These are phyloP conservation scores for Niveomyces coronatus DNA, from an alignment of 2,329 filamentous ascomycete species.

Conservation along the genomic window DNA sequence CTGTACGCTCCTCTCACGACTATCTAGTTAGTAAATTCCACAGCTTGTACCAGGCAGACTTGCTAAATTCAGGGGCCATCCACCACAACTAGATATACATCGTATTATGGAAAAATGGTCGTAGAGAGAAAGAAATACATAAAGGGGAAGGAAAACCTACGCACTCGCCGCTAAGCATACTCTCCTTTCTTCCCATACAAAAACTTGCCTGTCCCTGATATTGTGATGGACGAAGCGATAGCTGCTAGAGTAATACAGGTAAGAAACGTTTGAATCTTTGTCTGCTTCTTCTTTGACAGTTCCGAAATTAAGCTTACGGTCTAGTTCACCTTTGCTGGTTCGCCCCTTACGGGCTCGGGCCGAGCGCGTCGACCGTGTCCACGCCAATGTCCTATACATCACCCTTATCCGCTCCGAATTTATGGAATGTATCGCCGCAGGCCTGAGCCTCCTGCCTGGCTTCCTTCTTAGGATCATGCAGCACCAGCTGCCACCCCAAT, in stretches of 20 bases:
- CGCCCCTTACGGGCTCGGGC: neutral
- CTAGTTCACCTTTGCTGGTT: conserved; percentile 1
- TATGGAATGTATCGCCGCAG: neutral
- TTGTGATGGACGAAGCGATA: too few relatives aligned
- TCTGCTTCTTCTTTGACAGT: neutral
- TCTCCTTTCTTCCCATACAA: too few relatives aligned
- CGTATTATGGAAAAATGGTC: too few relatives aligned
- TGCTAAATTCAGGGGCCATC: too few relatives aligned
- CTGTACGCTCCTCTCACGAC: too few relatives aligned
- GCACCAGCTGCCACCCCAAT: neutral
- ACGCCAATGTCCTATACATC: neutral
- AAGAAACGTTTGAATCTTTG: neutral
- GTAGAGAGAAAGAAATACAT: too few relatives aligned
- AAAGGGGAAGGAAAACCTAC: too few relatives aligned
- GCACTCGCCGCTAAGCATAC: too few relatives aligned
- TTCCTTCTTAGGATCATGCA: neutral
- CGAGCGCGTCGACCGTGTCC: neutral
- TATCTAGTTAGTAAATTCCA: too few relatives aligned
- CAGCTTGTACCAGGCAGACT: too few relatives aligned
- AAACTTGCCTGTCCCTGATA: too few relatives aligned
- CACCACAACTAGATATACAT: too few relatives aligned
- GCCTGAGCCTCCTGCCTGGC: neutral
- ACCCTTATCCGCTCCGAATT: neutral
- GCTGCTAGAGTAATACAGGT: neutral
- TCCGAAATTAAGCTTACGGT: neutral